Conservation (phyloP, 2,329 filamentous ascomycete genomes). For the Trichoderma atrobrunneum region DNA sequence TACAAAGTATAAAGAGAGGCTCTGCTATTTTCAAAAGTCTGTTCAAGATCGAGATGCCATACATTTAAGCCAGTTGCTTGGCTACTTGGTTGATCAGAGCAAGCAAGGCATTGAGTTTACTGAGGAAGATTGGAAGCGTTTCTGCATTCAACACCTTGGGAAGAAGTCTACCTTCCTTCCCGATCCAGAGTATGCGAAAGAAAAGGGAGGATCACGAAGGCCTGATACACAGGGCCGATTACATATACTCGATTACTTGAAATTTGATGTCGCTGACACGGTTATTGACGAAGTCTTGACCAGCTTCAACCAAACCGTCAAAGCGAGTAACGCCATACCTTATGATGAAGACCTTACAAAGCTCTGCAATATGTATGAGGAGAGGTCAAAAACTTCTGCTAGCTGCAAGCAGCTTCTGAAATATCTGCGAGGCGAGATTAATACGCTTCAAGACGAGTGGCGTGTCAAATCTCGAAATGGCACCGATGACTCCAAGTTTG, state of each 20-base stretch:
- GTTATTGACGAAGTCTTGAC: conserved; percentile 39
- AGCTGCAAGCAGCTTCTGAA: conserved; percentile 34
- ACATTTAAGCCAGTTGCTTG: conserved; percentile 50
- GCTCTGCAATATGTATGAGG: conserved; percentile 35
- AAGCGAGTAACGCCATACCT: neutral
- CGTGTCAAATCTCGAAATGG: conserved; percentile 22
- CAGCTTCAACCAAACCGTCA: conserved; percentile 30
- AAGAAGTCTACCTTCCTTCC: conserved; percentile 22
- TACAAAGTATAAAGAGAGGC: conserved; percentile 61
- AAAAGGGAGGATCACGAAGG: conserved; percentile 21
- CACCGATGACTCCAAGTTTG: conserved; percentile 23
- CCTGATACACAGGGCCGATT: conserved; percentile 24
- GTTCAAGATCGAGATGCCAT: conserved; percentile 46
- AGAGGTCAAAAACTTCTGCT: conserved; percentile 25
- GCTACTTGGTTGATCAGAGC: conserved; percentile 55
- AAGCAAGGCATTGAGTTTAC: conserved; percentile 55
- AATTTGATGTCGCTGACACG: conserved; percentile 50
- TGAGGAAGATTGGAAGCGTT: conserved; percentile 37
- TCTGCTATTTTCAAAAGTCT: conserved; percentile 57
- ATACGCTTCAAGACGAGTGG: conserved; percentile 35
- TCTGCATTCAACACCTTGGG: conserved; percentile 32
- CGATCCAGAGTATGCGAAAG: conserved; percentile 46
- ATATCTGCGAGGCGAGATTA: conserved; percentile 35
- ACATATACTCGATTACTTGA: conserved; percentile 63
- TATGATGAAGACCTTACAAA: conserved; percentile 23